These are phyloP conservation scores for Tubosaeta brunneosetosa DNA, from an alignment of 768 basidiomycete species.

Conservation along the genomic window DNA sequence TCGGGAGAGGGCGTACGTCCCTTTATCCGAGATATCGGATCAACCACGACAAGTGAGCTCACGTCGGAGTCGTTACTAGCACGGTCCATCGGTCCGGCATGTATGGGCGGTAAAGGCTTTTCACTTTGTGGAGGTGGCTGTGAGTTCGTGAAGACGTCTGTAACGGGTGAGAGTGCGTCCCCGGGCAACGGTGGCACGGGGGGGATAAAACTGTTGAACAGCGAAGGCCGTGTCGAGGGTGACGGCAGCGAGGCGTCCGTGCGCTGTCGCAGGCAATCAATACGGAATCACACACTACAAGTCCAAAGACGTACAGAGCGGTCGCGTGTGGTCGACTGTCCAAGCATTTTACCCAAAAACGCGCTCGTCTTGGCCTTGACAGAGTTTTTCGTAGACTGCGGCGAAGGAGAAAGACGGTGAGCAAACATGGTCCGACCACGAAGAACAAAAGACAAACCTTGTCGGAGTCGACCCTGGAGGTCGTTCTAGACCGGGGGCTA, in stretches of 20 bases:
- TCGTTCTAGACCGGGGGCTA: conserved; percentile 41
- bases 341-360: conserved; percentile 75
- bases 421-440: background rate
- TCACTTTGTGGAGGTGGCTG: conserved; percentile 33
- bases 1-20: conserved; percentile 30
- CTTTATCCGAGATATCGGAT: conserved; percentile 40
- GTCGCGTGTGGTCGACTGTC: conserved; percentile 59
- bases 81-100: conserved; percentile 30
- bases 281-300: conserved; percentile 4
- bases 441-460: conserved; percentile 41
- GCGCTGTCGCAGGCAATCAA: conserved; percentile 39
- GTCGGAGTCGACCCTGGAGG: conserved; percentile 37
- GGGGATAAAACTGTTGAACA: conserved; percentile 36
- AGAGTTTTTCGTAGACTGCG: conserved; percentile 46
- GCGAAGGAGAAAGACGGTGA: background rate
- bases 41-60: conserved; percentile 54
- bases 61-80: conserved; percentile 46
- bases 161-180: conserved; percentile 41
- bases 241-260: conserved; percentile 44
- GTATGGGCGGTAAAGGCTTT: conserved; percentile 66
- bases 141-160: conserved; percentile 47
- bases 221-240: conserved; percentile 24
- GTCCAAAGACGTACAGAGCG: conserved; percentile 50
- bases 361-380: conserved; percentile 78
- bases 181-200: conserved; percentile 47